Evolutionary conservation across 768 basidiomycete species (phyloP).

Genomic region (Mycena sanguinolenta): DNA sequence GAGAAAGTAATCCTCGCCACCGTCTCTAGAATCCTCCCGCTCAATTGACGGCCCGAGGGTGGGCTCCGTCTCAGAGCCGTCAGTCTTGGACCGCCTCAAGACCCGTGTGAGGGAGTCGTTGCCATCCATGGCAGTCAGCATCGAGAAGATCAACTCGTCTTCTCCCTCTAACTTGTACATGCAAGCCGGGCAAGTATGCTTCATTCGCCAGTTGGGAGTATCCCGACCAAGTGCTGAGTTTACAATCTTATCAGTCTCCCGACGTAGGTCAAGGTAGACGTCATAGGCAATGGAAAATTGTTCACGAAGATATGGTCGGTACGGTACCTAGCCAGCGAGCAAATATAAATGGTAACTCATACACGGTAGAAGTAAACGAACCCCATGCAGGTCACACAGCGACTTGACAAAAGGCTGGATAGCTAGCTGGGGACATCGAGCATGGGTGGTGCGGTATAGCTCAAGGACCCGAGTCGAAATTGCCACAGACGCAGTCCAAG

Average conservation of each 20-base stretch:
- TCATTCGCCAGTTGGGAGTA: conserved; percentile 14
- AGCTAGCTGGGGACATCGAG: background rate
- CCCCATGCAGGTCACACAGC: background rate
- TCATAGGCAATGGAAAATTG: background rate
- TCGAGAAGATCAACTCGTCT: background rate
- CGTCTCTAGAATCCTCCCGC: too few species aligned
- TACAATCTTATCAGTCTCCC: background rate
- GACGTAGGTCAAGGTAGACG: background rate
- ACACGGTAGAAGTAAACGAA: too few species aligned
- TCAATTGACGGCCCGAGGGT: background rate
- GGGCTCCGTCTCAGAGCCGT: background rate
- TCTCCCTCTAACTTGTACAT: conserved; percentile 23
- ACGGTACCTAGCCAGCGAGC: background rate
- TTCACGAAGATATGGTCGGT: background rate
- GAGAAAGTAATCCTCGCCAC: too few species aligned
- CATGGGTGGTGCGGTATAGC: background rate
- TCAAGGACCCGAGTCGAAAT: background rate
- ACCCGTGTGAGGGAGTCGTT: conserved; percentile 19
- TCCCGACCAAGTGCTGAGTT: background rate
- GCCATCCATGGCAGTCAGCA: conserved; percentile 7
- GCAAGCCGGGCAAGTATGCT: conserved; percentile 27
- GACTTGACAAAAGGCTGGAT: background rate
- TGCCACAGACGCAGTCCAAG: background rate
- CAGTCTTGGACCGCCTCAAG: background rate
- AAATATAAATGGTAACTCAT: too few species aligned